Evolutionary conservation across 1,139 yeast species (phyloP).

Genomic region (Blastobotrys ciferrii): DNA sequence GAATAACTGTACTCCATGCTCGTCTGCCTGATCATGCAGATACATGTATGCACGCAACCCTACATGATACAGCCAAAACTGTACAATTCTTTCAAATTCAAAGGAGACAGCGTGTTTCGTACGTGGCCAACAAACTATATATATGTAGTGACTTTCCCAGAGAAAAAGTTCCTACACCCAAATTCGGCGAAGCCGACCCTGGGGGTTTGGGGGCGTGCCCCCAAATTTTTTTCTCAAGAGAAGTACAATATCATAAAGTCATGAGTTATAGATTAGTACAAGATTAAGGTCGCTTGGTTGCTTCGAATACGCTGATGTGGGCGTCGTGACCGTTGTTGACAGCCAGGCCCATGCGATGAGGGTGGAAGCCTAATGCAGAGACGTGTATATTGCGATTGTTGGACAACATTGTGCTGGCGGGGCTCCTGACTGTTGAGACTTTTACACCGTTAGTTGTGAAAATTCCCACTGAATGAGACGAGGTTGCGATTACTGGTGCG

Average conservation of each 20-base stretch:
- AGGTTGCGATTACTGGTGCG: constrained; percentile 90
- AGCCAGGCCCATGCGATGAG: constrained; percentile 92
- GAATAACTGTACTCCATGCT: too few species aligned
- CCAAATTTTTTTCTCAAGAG: too few species aligned
- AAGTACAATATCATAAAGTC: neutral
- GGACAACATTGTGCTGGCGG: constrained; percentile 43
- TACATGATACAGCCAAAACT: too few species aligned
- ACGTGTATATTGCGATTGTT: constrained; percentile 48
- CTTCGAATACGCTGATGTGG: constrained; percentile 63
- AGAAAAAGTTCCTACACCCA: too few species aligned
- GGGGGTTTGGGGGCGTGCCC: too few species aligned
- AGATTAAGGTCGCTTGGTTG: constrained; percentile 32
- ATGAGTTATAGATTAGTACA: constrained; percentile 1
- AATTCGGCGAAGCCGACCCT: too few species aligned
- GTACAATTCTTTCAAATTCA: too few species aligned
- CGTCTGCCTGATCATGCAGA: too few species aligned
- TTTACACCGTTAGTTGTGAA: constrained; percentile 86
- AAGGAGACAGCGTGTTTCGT: too few species aligned
- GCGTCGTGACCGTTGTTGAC: constrained; percentile 81
- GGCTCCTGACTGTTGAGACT: constrained; percentile 60
- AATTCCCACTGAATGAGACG: constrained; percentile 73
- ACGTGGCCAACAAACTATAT: too few species aligned
- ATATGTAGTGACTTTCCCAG: too few species aligned
- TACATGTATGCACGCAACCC: too few species aligned
- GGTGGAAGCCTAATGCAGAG: constrained; percentile 76